phyloP scores from a whole-genome alignment of 495 filamentous ascomycete genomes.

The Sphaerosporella brunnea region DNA sequence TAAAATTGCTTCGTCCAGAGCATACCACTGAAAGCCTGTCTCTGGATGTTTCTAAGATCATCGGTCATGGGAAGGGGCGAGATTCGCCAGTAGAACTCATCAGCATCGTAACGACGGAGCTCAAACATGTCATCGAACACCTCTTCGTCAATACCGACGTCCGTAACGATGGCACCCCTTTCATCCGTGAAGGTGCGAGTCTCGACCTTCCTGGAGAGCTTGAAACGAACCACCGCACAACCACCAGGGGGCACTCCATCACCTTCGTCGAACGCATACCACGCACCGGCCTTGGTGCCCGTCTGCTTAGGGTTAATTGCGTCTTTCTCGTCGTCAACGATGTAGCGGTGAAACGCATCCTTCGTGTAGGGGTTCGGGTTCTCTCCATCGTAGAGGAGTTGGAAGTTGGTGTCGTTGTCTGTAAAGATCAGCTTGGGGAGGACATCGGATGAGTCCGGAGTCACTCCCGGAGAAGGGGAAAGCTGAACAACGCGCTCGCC shows the following conservation, averaged over 20 bases:
- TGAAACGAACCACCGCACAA: slow-evolving; percentile 88
- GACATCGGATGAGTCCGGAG: slow-evolving; percentile 59
- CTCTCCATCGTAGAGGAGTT: slow-evolving; percentile 53
- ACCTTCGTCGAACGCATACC: slow-evolving; percentile 80
- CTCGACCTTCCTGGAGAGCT: slow-evolving; percentile 41
- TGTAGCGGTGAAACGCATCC: slow-evolving; percentile 80
- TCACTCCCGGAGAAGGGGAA: slow-evolving; percentile 75
- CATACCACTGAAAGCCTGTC: slow-evolving; percentile 89
- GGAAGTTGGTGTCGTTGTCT: slow-evolving; percentile 82
- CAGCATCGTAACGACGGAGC: slow-evolving; percentile 64
- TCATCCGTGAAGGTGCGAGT: slow-evolving; percentile 8
- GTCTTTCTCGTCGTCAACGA: slow-evolving; percentile 61
- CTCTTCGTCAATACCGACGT: slow-evolving; percentile 57
- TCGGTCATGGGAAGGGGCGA: slow-evolving; percentile 89
- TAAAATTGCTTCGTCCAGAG: slow-evolving; percentile 97
- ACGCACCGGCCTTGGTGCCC: slow-evolving; percentile 80
- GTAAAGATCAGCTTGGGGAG: slow-evolving; percentile 74
- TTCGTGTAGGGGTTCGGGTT: slow-evolving; percentile 78
- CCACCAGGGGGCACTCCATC: slow-evolving; percentile 74
- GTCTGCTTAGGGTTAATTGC: slow-evolving; percentile 62
- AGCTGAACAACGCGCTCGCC: slow-evolving; percentile 71
- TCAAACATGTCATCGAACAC: slow-evolving; percentile 83
- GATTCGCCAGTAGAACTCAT: slow-evolving; percentile 88
- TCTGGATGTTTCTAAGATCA: slow-evolving; percentile 83
- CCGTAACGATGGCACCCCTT: background rate